Evolutionary conservation across 768 basidiomycete species (phyloP), one percentile per base, ranked within the genome.

Genomic region (Leccinum rimulosum): DNA sequence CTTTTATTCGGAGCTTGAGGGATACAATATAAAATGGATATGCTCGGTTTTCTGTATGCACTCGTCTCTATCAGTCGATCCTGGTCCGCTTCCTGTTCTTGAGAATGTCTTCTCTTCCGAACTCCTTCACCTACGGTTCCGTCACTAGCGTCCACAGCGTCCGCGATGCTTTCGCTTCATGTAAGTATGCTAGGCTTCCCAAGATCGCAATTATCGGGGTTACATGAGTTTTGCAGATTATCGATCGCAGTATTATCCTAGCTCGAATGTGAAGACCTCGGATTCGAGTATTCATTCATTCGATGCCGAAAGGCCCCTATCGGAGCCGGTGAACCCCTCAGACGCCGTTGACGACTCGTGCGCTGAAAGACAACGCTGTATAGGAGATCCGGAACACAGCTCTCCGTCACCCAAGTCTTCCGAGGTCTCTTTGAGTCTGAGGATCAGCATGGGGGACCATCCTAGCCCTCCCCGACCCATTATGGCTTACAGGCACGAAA

Each of bases 191-290:
- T 38, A 7, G 33, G 25, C n/a, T 14, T 38, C 4, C 27, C 50
- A 43, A 28, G 17, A 2, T 59, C 50, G 9, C 22, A 31, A 22
- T 51, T 11, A 9, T 55, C 63, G 30, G 38, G n/a, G 28, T 47
- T 50, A 56, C 30, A 61, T 52, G 11, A 58, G 25, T 19, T 56
- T 57, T 60, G 19, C 62, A 91, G 89, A 90, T 69, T 84, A 83
- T 55, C 82, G 89, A 31, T 77, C 87, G 8, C 88, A 89, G 67
- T 87, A 82, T 66, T 79, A 89, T 43, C 84, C 84, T 22, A 83
- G 82, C 53, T 84, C 85, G 8, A 78, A 80, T 33, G 79, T 86
- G 27, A 80, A 80, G n/a, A 76, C 81, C 4, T 75, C 78, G 6
- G 80, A 83, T 57, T 67, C 73, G 7, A 74, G 71, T 17, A 76